These are phyloP conservation scores for Pelargonium citronellum DNA, from an alignment of 441 rosid genomes.

Conservation along the genomic window DNA sequence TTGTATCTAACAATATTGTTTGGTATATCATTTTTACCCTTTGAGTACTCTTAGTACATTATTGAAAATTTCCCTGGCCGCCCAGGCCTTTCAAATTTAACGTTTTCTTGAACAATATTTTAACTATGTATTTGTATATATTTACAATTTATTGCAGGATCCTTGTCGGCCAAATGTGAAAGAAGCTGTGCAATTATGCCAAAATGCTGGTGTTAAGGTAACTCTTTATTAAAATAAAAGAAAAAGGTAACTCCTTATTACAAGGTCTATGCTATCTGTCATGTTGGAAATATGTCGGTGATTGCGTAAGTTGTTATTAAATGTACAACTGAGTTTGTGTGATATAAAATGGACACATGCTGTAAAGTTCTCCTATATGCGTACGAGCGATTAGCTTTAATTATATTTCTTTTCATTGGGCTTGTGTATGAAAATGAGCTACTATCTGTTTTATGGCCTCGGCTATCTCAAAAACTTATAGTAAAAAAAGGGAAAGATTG, in stretches of 20 bases:
- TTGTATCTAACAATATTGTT: no score
- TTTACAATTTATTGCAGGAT: slow-evolving; percentile 51
- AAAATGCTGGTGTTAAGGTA: slow-evolving; percentile 59
- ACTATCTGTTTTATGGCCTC: slow-evolving; percentile 4
- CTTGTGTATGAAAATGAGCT: not conserved
- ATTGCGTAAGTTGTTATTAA: not conserved
- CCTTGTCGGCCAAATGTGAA: slow-evolving; percentile 86
- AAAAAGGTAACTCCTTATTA: not conserved
- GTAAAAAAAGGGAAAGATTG: not conserved
- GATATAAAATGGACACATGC: not conserved
- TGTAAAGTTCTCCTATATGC: not conserved
- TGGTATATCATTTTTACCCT: no score
- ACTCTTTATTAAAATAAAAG: slow-evolving; percentile 20
- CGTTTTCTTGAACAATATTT: not conserved
- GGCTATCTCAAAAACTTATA: not conserved
- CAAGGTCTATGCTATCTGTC: not conserved
- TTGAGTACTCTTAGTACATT: no score
- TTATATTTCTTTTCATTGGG: not conserved
- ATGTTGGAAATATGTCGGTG: not conserved
- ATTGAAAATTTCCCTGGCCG: no score
- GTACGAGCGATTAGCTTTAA: not conserved
- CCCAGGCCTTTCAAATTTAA: no score
- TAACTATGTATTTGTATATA: not conserved
- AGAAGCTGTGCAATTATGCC: slow-evolving; percentile 71
- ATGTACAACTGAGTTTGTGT: not conserved